phyloP scores from a whole-genome alignment of 805 yeast genomes.

The Nakazawaea ernobii region DNA sequence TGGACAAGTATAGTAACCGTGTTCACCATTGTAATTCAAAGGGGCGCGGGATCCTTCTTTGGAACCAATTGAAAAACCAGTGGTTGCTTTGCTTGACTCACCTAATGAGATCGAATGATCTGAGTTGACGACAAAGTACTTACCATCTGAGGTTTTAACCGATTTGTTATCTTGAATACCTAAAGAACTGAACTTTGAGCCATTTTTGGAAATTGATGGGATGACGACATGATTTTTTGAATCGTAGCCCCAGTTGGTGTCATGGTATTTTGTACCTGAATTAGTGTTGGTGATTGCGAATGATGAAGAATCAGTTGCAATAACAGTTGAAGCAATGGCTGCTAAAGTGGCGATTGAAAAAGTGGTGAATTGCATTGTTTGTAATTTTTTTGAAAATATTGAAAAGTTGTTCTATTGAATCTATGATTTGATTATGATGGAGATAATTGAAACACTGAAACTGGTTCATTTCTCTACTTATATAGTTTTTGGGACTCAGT shows the following conservation, averaged over 20 bases:
- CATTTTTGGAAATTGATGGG: not conserved
- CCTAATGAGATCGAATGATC: conserved; percentile 3
- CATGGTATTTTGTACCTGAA: conserved; percentile 1
- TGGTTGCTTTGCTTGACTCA: not conserved
- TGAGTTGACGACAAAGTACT: not conserved
- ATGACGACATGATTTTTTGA: not conserved
- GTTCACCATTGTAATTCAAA: not conserved
- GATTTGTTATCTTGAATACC: conserved; percentile 1
- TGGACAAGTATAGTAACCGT: not conserved
- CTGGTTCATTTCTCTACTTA: too few relatives aligned
- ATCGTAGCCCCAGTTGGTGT: not conserved
- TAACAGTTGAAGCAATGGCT: not conserved
- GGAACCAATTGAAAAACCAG: conserved; percentile 2
- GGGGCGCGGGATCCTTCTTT: not conserved
- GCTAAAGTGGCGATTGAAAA: not conserved
- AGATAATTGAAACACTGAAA: too few relatives aligned
- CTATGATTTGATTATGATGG: too few relatives aligned
- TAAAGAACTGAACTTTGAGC: not conserved
- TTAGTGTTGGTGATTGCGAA: conserved; percentile 2
- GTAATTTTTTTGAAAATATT: too few relatives aligned
- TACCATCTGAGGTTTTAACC: conserved; percentile 1
- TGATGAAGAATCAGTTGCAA: not conserved
- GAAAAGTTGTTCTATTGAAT: too few relatives aligned
- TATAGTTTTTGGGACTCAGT: too few relatives aligned
- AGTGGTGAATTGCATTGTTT: conserved; percentile 2